Percentiles rank a stretch among this genome's conserved stretches.
These are phyloP conservation scores for Termitomyces sp. DNA, from an alignment of 768 basidiomycete genomes.

Conservation along the genomic window DNA sequence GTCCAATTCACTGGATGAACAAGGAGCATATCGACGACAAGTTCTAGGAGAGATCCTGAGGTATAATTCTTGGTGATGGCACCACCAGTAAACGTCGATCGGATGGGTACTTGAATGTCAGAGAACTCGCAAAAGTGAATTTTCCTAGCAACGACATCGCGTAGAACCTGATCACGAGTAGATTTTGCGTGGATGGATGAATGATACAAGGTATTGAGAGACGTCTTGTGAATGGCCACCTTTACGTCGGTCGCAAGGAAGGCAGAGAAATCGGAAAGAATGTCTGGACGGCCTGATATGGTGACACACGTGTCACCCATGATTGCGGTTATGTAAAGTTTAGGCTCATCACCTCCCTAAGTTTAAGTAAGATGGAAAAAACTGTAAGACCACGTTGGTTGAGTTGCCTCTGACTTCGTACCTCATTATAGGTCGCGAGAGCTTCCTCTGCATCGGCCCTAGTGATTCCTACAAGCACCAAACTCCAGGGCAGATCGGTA, in stretches of 20 bases:
- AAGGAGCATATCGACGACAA: constrained; percentile 44
- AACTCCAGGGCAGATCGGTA: constrained; percentile 18
- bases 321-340: constrained; percentile 45
- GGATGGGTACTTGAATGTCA: constrained; percentile 42
- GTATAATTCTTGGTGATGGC: constrained; percentile 18
- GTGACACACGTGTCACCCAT: constrained; percentile 43
- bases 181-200: constrained; percentile 22
- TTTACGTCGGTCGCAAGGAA: constrained; percentile 23
- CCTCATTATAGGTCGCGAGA: constrained; percentile 15
- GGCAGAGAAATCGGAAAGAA: constrained; percentile 36
- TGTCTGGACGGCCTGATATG: constrained; percentile 52
- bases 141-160: constrained; percentile 34
- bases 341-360: constrained; percentile 11
- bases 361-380: constrained; percentile 3
- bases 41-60: constrained; percentile 29
- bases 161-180: constrained; percentile 34
- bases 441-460: constrained; percentile 22
- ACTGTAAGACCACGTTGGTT: constrained; percentile 5
- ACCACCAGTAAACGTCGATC: constrained; percentile 40
- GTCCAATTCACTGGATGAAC: constrained; percentile 51
- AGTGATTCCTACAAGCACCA: constrained; percentile 20
- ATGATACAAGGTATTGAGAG: constrained; percentile 51
- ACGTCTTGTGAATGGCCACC: constrained; percentile 34
- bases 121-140: constrained; percentile 45
- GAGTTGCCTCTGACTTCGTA: constrained; percentile 4